Evolutionary conservation across 306 rosid genomes (phyloP).

Genomic region (Cucumis melo): DNA sequence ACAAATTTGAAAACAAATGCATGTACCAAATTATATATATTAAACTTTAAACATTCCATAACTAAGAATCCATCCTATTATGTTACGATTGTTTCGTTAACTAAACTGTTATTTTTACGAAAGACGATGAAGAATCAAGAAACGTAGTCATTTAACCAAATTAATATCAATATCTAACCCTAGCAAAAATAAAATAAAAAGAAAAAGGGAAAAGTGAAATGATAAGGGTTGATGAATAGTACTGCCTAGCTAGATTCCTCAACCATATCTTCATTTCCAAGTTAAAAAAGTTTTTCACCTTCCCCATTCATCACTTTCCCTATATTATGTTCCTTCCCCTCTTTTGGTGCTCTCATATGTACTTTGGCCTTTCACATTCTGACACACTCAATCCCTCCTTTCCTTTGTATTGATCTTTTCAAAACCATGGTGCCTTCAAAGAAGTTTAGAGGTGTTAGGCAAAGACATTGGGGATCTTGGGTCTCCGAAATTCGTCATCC

Average conservation of each 20-base stretch:
- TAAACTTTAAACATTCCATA: too few species aligned
- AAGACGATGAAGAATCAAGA: too few species aligned
- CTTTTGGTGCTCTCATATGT: background rate
- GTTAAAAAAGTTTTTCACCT: background rate
- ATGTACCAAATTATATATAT: too few species aligned
- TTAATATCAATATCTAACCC: too few species aligned
- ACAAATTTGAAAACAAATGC: too few species aligned
- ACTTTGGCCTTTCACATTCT: background rate
- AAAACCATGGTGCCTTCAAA: constrained; percentile 24
- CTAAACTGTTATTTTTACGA: too few species aligned
- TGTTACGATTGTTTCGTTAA: too few species aligned
- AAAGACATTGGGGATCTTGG: constrained; percentile 50
- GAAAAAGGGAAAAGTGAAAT: too few species aligned
- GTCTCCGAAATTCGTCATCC: constrained; percentile 48
- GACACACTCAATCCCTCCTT: background rate
- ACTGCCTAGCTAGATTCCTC: background rate
- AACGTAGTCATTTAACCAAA: too few species aligned
- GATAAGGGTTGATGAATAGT: background rate
- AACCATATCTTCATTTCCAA: background rate
- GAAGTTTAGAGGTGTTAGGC: constrained; percentile 47
- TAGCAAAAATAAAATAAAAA: too few species aligned
- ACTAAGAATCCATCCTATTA: too few species aligned
- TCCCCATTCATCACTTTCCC: background rate
- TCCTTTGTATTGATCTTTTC: background rate
- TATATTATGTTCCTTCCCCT: background rate